Conservation (phyloP, 75 land plant species). For the Chamaecyparis obtusa region DNA sequence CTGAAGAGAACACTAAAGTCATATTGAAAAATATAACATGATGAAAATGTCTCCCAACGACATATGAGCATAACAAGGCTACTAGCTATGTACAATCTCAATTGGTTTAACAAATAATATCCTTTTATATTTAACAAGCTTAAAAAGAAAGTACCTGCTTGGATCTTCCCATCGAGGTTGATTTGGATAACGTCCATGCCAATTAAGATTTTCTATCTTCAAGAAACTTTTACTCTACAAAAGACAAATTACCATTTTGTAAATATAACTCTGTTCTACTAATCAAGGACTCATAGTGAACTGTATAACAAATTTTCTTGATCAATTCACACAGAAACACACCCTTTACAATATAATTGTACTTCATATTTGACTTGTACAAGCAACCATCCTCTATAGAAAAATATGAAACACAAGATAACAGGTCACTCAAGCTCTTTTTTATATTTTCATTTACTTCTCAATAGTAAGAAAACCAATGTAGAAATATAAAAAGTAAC, state of each 20-base stretch:
- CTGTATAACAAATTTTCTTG: not conserved
- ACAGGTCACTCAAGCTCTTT: not conserved
- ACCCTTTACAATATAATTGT: not conserved
- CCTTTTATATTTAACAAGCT: not conserved
- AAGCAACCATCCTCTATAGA: not conserved
- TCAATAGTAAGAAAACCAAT: not conserved
- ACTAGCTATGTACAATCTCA: not conserved
- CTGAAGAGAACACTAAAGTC: not conserved
- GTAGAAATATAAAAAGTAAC: not conserved
- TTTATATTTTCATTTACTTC: not conserved
- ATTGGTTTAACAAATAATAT: not conserved
- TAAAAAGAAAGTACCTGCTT: not conserved
- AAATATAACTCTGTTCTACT: not conserved
- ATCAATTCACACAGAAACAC: not conserved
- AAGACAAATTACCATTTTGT: not conserved
- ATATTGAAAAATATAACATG: not conserved
- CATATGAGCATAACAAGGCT: not conserved
- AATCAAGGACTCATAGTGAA: not conserved
- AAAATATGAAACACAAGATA: not conserved
- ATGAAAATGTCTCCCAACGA: not conserved
- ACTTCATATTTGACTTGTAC: not conserved
- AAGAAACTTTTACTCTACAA: not conserved
- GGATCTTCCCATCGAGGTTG: slow-evolving; percentile 15
- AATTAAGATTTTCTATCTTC: slow-evolving; percentile 12
- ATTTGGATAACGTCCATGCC: slow-evolving; percentile 9